Base-by-base conservation (phyloP, 257 asterid species). In the Penstemon eatonii region DNA sequence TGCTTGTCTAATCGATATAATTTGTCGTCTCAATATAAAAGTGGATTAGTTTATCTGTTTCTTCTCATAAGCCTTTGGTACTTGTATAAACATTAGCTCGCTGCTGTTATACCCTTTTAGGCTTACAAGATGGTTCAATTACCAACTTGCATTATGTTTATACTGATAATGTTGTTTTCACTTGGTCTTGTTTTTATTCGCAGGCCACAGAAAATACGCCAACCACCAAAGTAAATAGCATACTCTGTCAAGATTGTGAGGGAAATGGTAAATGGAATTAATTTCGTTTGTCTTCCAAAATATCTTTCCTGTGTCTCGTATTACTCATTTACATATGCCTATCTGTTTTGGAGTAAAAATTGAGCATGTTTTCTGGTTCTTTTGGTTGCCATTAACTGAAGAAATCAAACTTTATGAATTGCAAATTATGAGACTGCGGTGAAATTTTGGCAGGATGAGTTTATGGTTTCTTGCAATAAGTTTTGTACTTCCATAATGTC, bases 181-280 rank as follows among this genome's bases (percentile, higher is more conserved):
- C 36, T 61, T 66, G 63, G 57, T 7, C 39, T 46, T 41, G 46
- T 53, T 57, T 39, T 50, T 11, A 66, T 66, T 56, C 78, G 60
- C 75, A 82, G 91, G 86, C 86, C 43, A 52, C 81, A 6, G 78
- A 56, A 43, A 56, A 65, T 5, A 38, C 68, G 65, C 43, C 83
- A 33, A 37, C n/a, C 50, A 33, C 73, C 69, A 85, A 80, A 74
- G 0, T 15, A n/a, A 76, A 56, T 50, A 85, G 85, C 86, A 36
- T 85, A 54, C 63, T 85, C 53, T 85, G 91, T 71, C 7, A 44
- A 18, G 84, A 83, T 11, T 85, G 91, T 65, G 86, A 85, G 51
- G 88, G 91, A 49, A 59, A 83, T 56, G 91, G 91, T 85, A 61
- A 71, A 81, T 80, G 42, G 46, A 60, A 6, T 38, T 25, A 36